Evolutionary conservation across 208 protist genomes (phyloP), one percentile per base, ranked within the genome.

Genomic region (Wallacemonas sp.): DNA sequence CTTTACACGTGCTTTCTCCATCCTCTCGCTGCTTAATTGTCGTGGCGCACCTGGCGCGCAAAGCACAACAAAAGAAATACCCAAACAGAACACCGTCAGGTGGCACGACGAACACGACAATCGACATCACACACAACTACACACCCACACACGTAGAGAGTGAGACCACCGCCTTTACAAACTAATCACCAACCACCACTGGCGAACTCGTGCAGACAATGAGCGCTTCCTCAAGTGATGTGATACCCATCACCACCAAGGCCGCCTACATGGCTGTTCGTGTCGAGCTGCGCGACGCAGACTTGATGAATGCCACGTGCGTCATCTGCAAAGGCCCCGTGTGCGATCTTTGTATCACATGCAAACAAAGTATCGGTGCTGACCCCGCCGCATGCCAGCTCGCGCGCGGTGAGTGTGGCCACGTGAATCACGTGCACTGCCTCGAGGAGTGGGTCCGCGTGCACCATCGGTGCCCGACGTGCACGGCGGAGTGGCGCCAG

Each of bases 401-500:
- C 17, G 52, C 73, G 21, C 44, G 66, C 22, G 77, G 77, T 13
- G 65, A 37, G 39, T 90, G 83, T 45, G 63, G 59, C 5, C 79
- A 90, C 68, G 39, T 72, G 0, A 78, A 79, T 45, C 83, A 90
- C 45, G 53, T 64, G 34, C 74, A 84, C 63, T 90, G 83, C 61
- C 62, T 80, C 4, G 30, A 64, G 27, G 65, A 54, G 52, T 90
- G 83, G 83, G 38, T 61, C 19, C 41, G 61, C 37, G 22, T 3
- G 32, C 32, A 72, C 58, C 41, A 52, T 1, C 66, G 66, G 21
- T 81, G 76, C 44, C 66, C 76, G 4, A 13, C 33, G 24, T 81
- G 76, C 54, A 10, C 34, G 2, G 54, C 38, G 19, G 32, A 5
- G 29, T 81, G 76, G 76, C 48, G 61, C 13, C 21, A 55, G 45